A percentile compares a stretch with the other conserved stretches of the same genome.
These are phyloP conservation scores for Persicaria maculosa DNA, from an alignment of 148 eudicot genomes.

Conservation along the genomic window DNA sequence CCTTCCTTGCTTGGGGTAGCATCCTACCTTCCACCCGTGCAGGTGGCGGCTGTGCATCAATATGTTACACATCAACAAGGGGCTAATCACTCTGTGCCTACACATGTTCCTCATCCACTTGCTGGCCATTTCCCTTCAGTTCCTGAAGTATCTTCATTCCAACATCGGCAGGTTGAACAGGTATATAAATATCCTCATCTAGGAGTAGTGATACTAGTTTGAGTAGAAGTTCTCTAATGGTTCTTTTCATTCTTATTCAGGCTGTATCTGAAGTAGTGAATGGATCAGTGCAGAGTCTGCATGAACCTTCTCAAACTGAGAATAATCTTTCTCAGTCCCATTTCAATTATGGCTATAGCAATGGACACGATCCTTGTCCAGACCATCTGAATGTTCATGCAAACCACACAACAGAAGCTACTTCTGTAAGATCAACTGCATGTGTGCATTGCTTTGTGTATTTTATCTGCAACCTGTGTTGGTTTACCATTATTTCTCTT, in stretches of 20 bases:
- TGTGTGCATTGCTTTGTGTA: conserved; percentile 20
- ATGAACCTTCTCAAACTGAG: conserved; percentile 41
- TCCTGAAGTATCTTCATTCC: conserved; percentile 41
- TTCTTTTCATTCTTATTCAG: conserved; percentile 24
- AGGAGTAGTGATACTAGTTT: not conserved
- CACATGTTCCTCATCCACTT: conserved; percentile 60
- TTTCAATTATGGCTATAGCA: conserved; percentile 36
- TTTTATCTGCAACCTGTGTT: not conserved
- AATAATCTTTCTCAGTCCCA: conserved; percentile 42
- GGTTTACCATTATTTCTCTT: not conserved
- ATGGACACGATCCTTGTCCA: conserved; percentile 42
- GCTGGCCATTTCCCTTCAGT: conserved; percentile 54
- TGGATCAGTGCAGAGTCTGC: conserved; percentile 36
- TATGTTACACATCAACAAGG: conserved; percentile 81
- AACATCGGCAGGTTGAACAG: conserved; percentile 77
- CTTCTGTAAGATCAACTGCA: conserved; percentile 32
- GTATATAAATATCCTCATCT: conserved; percentile 22
- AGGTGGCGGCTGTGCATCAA: conserved; percentile 71
- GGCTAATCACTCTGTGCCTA: conserved; percentile 44
- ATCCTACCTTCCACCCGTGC: conserved; percentile 63
- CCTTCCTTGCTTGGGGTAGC: conserved; percentile 71
- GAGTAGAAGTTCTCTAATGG: conserved; percentile 14
- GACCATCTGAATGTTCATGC: conserved; percentile 39
- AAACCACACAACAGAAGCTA: conserved; percentile 35
- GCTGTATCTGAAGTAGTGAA: conserved; percentile 44